A percentile compares a stretch with the other conserved stretches of the same genome.
Evolutionary conservation across 1,284 basidiomycete genomes (phyloP).

Genomic region (Fomitopsis palustris): DNA sequence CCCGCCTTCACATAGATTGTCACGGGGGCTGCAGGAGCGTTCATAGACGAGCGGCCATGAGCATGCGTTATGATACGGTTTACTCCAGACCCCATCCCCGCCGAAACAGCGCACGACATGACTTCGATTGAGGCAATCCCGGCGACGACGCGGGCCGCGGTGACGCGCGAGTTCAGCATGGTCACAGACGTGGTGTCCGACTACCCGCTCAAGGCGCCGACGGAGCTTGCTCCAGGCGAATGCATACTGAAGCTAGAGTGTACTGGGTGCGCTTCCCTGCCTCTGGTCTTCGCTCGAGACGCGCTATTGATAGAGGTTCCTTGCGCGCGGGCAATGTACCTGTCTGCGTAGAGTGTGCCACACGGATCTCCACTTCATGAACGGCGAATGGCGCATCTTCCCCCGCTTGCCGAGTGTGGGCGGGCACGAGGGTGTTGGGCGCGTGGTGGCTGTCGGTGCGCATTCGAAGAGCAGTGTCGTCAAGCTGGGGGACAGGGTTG

Average conservation of each 20-base stretch:
- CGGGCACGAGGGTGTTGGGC: slow-evolving; percentile 78
- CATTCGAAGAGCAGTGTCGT: slow-evolving; percentile 58
- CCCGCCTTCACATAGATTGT: too few relatives aligned
- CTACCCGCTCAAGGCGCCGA: slow-evolving; percentile 54
- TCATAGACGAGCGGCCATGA: too few relatives aligned
- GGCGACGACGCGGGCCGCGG: slow-evolving; percentile 54
- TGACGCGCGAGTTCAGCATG: slow-evolving; percentile 43
- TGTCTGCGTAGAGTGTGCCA: slow-evolving; percentile 45
- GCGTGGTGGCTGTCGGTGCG: slow-evolving; percentile 73
- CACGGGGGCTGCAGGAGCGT: too few relatives aligned
- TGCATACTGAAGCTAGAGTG: slow-evolving; percentile 75
- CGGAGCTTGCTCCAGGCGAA: slow-evolving; percentile 71
- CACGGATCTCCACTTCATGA: slow-evolving; percentile 72
- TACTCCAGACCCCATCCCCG: background rate
- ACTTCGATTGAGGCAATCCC: slow-evolving; percentile 39
- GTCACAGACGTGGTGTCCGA: slow-evolving; percentile 40
- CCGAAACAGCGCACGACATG: background rate
- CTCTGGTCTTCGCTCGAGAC: background rate
- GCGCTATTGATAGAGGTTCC: background rate
- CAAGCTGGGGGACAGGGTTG: slow-evolving; percentile 75
- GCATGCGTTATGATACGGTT: too few relatives aligned
- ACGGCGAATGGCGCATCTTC: slow-evolving; percentile 67
- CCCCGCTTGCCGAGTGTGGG: slow-evolving; percentile 73
- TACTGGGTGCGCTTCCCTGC: slow-evolving; percentile 42
- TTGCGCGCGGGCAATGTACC: background rate